Evolutionary conservation across 2,329 filamentous ascomycete genomes (phyloP), one percentile per base, ranked within the genome.

Genomic region (Trichoderma sp.): DNA sequence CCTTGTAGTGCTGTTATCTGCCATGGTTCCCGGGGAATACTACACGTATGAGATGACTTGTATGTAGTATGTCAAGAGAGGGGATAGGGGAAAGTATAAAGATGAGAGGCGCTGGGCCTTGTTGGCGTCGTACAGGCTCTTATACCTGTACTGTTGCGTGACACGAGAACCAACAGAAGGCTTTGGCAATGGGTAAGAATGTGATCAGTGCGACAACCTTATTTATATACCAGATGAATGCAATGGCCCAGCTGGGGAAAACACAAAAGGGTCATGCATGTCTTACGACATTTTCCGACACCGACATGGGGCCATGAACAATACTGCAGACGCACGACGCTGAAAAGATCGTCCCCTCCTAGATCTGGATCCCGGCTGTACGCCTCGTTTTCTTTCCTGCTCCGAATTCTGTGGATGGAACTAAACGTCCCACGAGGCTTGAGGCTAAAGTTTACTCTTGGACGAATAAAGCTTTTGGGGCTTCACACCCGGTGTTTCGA

Each of bases 211-310:
- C 72, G 50, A 60, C 35, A 67, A 62, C 64, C 53, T 74, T 68
- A 67, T 53, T 67, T 68, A 60, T 67, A 59, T n/a, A 60, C 50
- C 27, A 50, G 69, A 64, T 62, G n/a, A 56, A 27, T 5, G 53
- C 14, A 35, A 45, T 45, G 56, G 9, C 31, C 24, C 31, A 35
- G 53, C 29, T 31, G 35, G 7, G 16, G 35, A 27, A 35, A 24
- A 33, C 2, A 21, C 8, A 8, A 41, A 33, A 50, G 24, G 21
- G 45, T 18, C 59, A 75, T 38, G 27, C 50, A 62, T 35, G 65
- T 75, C 66, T 75, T 64, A 75, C 73, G 73, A 75, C 65, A 71
- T 75, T 75, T 75, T 21, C 73, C 73, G 45, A 62, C 24, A 35
- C 59, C 24, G 29, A 53, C 62, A 67, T 38, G 68, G 74, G 74